These are phyloP conservation scores for Penstemon davidsonii DNA, from an alignment of 257 asterid species.

Conservation along the genomic window DNA sequence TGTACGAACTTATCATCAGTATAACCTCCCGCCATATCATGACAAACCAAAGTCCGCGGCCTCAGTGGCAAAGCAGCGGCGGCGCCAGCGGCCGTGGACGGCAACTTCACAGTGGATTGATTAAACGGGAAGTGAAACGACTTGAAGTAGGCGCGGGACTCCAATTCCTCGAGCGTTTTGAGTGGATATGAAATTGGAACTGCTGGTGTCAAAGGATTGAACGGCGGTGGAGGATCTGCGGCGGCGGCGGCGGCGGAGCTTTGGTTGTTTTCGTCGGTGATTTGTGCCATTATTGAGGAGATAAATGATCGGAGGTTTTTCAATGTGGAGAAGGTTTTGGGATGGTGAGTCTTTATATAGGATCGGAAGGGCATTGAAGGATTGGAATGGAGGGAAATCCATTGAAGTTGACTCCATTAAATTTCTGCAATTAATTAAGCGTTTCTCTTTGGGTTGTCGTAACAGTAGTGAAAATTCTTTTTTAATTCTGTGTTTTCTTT, in stretches of 20 bases:
- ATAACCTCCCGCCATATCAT: constrained; percentile 91
- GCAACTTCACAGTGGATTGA: constrained; percentile 50
- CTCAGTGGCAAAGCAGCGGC: constrained; percentile 45
- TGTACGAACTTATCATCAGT: constrained; percentile 76
- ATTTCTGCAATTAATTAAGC: background rate
- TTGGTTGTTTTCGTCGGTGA: constrained; percentile 1
- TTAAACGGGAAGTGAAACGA: constrained; percentile 84
- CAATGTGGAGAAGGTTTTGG: constrained; percentile 42
- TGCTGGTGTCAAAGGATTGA: constrained; percentile 62
- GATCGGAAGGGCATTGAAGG: constrained; percentile 40
- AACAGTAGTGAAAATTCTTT: background rate
- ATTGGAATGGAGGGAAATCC: constrained; percentile 13
- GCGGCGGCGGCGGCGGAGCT: constrained; percentile 19
- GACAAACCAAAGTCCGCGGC: constrained; percentile 80
- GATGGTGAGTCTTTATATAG: constrained; percentile 51
- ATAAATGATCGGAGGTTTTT: constrained; percentile 42
- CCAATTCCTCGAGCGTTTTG: constrained; percentile 74
- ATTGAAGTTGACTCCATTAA: constrained; percentile 29
- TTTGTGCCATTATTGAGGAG: constrained; percentile 31
- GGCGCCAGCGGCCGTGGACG: constrained; percentile 20
- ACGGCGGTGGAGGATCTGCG: constrained; percentile 52
- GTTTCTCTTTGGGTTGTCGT: background rate
- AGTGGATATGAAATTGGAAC: constrained; percentile 79
- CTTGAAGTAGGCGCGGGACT: constrained; percentile 66
- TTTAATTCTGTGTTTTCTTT: background rate